Evolutionary conservation across 2,329 filamentous ascomycete species (phyloP), one percentile per base, ranked within the genome.

Genomic region (Aspergillus neoniger): DNA sequence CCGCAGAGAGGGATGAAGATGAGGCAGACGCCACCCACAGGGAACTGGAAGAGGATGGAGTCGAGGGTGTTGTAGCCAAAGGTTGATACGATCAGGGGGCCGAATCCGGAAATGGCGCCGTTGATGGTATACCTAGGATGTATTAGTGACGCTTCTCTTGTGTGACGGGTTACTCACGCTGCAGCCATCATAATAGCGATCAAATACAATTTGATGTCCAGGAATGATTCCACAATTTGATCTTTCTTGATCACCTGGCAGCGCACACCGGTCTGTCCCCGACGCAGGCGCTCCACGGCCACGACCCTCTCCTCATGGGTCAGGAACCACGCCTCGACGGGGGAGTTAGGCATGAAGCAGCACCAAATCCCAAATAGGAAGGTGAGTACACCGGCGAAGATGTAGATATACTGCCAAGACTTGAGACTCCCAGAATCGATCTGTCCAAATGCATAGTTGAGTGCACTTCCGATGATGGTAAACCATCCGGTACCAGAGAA

Each of bases 21-120:
- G 62, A 89, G 82, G 68, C 86, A 89, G n/a, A 92, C 71, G 0
- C 77, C 88, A 1, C 89, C 90, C 0, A 92, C 82, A 0, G 90
- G 90, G 61, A 92, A 91, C 67, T 92, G 90, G 70, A 89, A 87
- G 0, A 92, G 80, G 61, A 92, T 91, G 0, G 87, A 84, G 32
- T 88, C 80, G 0, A 89, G 80, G 0, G 84, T 82, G 21, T 80
- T 81, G 76, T 83, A 91, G 58, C 88, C 88, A 69, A 91, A 91
- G 0, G 88, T 91, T 1, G 83, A 86, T 1, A 91, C 88, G 61
- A 91, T 91, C 1, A 91, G 76, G 0, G 88, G 88, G 0, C 88
- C 88, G 69, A 91, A 91, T 1, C 88, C 88, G 38, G 82, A 85
- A 10, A 91, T 85, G 6, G 88, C 89, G 9, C 88, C 88, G 67